Conservation (phyloP, 805 yeast species). For the Nakazawaea holstii region DNA sequence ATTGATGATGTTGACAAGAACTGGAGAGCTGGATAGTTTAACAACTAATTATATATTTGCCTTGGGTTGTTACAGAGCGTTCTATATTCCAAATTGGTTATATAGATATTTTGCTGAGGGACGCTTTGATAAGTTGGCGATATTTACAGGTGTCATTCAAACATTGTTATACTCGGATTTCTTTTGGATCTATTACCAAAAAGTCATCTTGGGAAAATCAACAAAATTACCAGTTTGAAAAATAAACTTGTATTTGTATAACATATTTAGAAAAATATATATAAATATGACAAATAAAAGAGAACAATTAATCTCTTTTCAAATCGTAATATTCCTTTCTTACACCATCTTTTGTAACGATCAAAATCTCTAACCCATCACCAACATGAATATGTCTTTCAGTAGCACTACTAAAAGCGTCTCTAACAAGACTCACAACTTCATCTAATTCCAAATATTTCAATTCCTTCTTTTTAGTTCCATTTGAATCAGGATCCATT, state of each 20-base stretch:
- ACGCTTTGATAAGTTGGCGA: conserved; percentile 62
- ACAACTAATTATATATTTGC: conserved; percentile 94
- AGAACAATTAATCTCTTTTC: conserved; percentile 64
- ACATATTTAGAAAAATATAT: not conserved
- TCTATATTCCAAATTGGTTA: conserved; percentile 93
- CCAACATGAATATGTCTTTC: conserved; percentile 99
- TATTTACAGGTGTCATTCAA: conserved; percentile 79
- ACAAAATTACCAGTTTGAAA: conserved; percentile 55
- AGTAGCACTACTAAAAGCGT: conserved; percentile 93
- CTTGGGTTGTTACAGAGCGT: conserved; percentile 80
- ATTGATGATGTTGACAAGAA: conserved; percentile 79
- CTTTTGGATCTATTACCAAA: conserved; percentile 83
- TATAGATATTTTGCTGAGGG: conserved; percentile 72
- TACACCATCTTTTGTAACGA: conserved; percentile 92
- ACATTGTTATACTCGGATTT: conserved; percentile 90
- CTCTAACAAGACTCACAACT: conserved; percentile 82
- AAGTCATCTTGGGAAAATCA: conserved; percentile 73
- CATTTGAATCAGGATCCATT: conserved; percentile 71
- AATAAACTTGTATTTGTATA: not conserved
- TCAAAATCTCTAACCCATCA: conserved; percentile 87
- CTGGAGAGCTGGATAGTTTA: conserved; percentile 82
- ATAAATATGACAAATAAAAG: not conserved
- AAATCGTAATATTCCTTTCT: conserved; percentile 77
- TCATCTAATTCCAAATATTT: conserved; percentile 73
- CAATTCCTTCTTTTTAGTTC: conserved; percentile 54